These are phyloP conservation scores for Monosporozyma unispora DNA, from an alignment of 805 yeast genomes.

Conservation along the genomic window DNA sequence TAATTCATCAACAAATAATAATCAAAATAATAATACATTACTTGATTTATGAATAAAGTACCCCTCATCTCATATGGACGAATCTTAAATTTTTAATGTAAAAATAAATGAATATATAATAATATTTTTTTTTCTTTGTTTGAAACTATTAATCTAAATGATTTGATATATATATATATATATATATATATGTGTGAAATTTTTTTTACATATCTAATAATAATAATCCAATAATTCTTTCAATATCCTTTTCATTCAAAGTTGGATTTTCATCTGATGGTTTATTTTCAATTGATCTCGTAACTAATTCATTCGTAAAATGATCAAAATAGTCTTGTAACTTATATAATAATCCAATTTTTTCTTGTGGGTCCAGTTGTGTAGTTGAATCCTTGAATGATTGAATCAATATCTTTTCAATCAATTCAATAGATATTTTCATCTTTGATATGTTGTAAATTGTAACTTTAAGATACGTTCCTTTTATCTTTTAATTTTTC, in stretches of 20 bases:
- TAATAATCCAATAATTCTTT: slow-evolving; percentile 24
- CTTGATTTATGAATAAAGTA: slow-evolving; percentile 10
- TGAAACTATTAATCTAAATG: too few species aligned
- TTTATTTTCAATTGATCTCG: slow-evolving; percentile 23
- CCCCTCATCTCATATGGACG: slow-evolving; percentile 1
- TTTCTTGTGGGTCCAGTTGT: slow-evolving; percentile 7
- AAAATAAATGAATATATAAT: not conserved
- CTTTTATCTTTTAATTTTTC: too few species aligned
- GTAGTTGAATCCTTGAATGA: slow-evolving; percentile 16
- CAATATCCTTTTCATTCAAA: slow-evolving; percentile 23
- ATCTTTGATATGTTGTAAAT: not conserved
- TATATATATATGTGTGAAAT: too few species aligned
- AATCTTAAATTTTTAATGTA: slow-evolving; percentile 4
- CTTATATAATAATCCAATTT: slow-evolving; percentile 14
- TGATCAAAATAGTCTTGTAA: slow-evolving; percentile 22
- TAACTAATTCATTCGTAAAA: slow-evolving; percentile 24
- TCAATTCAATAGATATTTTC: slow-evolving; percentile 16
- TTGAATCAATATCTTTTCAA: slow-evolving; percentile 16
- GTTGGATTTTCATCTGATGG: slow-evolving; percentile 6
- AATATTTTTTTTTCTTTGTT: not conserved
- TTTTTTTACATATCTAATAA: slow-evolving; percentile 23
- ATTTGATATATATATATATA: too few species aligned
- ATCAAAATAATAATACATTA: slow-evolving; percentile 20
- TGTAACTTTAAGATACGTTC: too few species aligned
- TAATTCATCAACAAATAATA: slow-evolving; percentile 40